Conservation (phyloP, 2,329 filamentous ascomycete genomes). For the Talaromyces sp. region DNA sequence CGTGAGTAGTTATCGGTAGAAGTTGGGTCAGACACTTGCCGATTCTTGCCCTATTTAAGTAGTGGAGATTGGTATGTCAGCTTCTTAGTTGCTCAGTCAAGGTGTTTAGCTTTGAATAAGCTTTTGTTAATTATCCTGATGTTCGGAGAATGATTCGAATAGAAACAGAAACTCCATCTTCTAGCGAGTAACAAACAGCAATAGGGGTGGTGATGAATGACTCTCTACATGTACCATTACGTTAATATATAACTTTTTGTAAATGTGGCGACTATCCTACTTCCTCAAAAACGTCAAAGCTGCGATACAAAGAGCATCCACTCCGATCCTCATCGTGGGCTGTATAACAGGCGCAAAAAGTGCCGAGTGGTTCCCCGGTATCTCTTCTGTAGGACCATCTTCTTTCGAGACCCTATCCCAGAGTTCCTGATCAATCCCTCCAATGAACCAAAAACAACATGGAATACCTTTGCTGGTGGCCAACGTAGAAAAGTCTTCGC, state of each 20-base stretch:
- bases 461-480: constrained; percentile 48
- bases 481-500: constrained; percentile 57
- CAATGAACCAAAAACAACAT: constrained; percentile 54
- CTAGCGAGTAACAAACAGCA: too few species aligned
- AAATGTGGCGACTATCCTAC: background rate
- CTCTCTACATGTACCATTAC: too few species aligned
- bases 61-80: background rate
- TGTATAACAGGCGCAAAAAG: constrained; percentile 56
- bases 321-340: constrained; percentile 52
- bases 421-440: constrained; percentile 46
- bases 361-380: constrained; percentile 57
- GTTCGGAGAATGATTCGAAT: background rate
- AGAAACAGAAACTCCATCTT: background rate
- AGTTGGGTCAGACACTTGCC: too few species aligned
- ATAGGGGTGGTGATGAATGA: background rate
- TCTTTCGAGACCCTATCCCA: constrained; percentile 48
- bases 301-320: constrained; percentile 49
- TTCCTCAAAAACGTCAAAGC: constrained; percentile 42
- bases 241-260: background rate
- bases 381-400: constrained; percentile 40
- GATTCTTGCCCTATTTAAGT: background rate
- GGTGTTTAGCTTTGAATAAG: background rate
- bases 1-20: background rate
- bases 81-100: background rate
- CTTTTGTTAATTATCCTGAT: background rate